These are phyloP conservation scores for Neckera pumila DNA, from an alignment of 225 moss, liverwort and hornwort species.

Conservation along the genomic window DNA sequence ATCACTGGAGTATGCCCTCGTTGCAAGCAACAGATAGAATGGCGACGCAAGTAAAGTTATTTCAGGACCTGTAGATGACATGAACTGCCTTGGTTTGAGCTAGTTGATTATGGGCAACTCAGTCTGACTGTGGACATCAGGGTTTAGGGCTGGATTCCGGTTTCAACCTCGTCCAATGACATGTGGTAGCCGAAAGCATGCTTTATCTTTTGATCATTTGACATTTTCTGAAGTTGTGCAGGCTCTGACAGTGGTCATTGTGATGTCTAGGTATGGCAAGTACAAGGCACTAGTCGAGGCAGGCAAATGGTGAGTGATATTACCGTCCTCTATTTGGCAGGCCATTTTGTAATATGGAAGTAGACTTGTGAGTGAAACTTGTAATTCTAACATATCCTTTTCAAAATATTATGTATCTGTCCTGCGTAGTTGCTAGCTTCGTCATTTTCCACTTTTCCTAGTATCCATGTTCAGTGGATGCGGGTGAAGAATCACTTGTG, in stretches of 20 bases:
- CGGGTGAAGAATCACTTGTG: neutral
- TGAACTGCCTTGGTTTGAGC: neutral
- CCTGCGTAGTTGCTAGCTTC: neutral
- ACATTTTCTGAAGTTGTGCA: neutral
- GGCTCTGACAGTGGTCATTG: conserved; percentile 10
- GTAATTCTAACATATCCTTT: neutral
- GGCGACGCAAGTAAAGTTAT: conserved; percentile 54
- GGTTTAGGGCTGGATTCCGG: neutral
- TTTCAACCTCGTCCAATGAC: neutral
- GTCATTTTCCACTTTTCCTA: neutral
- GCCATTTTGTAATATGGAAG: neutral
- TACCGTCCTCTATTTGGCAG: neutral
- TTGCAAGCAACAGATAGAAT: conserved; percentile 70
- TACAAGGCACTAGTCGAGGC: conserved; percentile 47
- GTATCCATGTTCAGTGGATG: neutral
- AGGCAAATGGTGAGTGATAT: conserved; percentile 45
- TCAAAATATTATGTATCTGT: neutral
- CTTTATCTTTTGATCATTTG: neutral
- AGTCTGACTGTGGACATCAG: neutral
- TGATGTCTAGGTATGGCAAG: conserved; percentile 41
- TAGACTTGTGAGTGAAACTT: neutral
- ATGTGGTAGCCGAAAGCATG: neutral
- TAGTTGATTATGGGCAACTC: neutral
- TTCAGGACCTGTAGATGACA: neutral
- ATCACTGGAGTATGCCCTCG: conserved; percentile 61